Base-by-base conservation (phyloP, 148 eudicot species). In the Pouteria glomerata region DNA sequence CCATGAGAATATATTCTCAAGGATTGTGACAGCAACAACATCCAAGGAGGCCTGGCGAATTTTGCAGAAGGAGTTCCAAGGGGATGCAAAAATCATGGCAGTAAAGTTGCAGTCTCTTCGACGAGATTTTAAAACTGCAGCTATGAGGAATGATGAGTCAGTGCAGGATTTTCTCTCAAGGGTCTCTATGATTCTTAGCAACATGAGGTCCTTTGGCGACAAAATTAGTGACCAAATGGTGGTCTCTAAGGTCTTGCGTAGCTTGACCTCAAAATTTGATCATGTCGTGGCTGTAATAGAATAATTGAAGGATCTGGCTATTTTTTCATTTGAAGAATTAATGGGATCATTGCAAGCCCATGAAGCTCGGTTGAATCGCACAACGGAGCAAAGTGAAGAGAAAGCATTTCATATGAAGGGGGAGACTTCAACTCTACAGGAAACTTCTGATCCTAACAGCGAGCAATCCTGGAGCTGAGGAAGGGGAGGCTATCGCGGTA, bases 171-270 rank as follows among this genome's bases (percentile, higher is more conserved):
- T 23, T 63, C 11, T 81, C 18, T 48, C 75, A 4, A 61, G 57
- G 15, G 70, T 66, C 0, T 35, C 68, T 2, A 7, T 6, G 6
- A 65, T 73, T 53, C 39, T 81, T 30, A 73, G 8, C 21, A 71
- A 73, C 0, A 76, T 73, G 75, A 68, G 33, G n/a, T 30, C 63
- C 0, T 73, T 63, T 47, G 78, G 78, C 8, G 83, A 85, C 5
- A 63, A 72, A 23, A 45, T 77, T 55, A 71, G 61, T 68, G 82
- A 82, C 13, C 60, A 80, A 27, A 82, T 71, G 8, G 73, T 82
- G 6, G 74, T 82, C 39, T 27, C 21, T 1, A 67, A 60, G n/a
- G 52, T 74, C 0, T 39, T 66, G 8, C 35, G 81, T 23, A 72
- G 76, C 39, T n/a, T 67, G 10, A 31, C 62, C 8, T 42, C 61